phyloP scores from a whole-genome alignment of 495 filamentous ascomycete genomes.

The Hypoxylon fuscum region DNA sequence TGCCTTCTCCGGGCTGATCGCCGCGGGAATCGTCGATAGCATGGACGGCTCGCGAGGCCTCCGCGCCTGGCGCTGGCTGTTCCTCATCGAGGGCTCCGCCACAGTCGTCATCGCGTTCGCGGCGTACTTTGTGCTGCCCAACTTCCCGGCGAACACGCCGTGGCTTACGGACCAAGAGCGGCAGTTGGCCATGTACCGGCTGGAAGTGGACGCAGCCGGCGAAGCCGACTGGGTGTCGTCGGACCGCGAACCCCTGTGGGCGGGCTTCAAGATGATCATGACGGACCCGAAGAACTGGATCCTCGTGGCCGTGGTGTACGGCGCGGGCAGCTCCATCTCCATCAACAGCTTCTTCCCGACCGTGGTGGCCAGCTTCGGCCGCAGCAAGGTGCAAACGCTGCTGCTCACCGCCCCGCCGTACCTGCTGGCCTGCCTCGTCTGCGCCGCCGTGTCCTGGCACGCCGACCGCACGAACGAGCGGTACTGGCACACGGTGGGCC shows the following conservation, averaged over 20 bases:
- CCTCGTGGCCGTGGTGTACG: conserved; percentile 53
- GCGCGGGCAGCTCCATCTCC: background rate
- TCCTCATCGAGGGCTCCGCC: conserved; percentile 65
- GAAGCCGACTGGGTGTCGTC: conserved; percentile 56
- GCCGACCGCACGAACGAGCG: conserved; percentile 72
- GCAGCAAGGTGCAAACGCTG: conserved; percentile 54
- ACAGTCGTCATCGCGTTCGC: conserved; percentile 45
- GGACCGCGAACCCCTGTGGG: conserved; percentile 49
- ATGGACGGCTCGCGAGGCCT: conserved; percentile 64
- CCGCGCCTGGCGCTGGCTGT: conserved; percentile 67
- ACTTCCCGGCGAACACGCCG: conserved; percentile 62
- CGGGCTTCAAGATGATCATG: conserved; percentile 62
- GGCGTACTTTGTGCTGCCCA: conserved; percentile 60
- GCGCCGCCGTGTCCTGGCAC: conserved; percentile 71
- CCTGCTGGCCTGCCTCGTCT: conserved; percentile 66
- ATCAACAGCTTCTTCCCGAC: conserved; percentile 47
- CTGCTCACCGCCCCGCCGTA: conserved; percentile 73
- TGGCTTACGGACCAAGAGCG: conserved; percentile 63
- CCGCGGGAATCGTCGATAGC: conserved; percentile 43
- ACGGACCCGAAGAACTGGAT: conserved; percentile 51
- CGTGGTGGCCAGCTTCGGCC: conserved; percentile 11
- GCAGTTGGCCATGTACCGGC: conserved; percentile 55
- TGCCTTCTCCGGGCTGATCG: conserved; percentile 62
- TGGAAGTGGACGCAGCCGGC: conserved; percentile 53
- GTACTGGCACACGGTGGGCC: conserved; percentile 71